Percentiles rank a stretch among this genome's conserved stretches.
Conservation (phyloP, 495 filamentous ascomycete species). For the Tricharina praecox region DNA sequence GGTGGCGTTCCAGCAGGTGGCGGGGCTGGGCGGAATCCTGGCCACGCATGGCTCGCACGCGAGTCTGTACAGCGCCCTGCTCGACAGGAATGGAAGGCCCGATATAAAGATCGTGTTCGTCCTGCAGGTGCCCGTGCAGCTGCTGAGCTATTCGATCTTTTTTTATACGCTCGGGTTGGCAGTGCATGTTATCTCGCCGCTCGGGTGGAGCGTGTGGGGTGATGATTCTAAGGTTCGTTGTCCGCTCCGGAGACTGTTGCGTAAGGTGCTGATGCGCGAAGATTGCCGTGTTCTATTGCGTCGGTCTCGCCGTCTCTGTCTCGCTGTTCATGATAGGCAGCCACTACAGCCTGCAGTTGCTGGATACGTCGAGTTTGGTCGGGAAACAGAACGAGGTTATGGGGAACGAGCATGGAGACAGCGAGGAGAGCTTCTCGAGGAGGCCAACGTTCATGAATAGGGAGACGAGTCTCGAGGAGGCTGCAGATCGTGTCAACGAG, state of each 20-base stretch:
- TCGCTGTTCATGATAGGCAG: not conserved
- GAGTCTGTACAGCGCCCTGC: not conserved
- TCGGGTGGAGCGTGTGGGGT: not conserved
- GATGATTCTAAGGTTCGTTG: not conserved
- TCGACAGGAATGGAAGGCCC: not conserved
- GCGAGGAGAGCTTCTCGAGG: not conserved
- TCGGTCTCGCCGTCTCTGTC: not conserved
- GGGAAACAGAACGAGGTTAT: not conserved
- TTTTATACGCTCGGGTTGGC: not conserved
- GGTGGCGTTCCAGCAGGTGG: constrained; percentile 4
- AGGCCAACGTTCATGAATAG: too few species aligned
- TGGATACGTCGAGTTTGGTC: not conserved
- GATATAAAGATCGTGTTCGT: not conserved
- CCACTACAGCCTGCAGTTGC: not conserved
- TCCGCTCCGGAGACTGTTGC: not conserved
- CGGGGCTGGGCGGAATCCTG: not conserved
- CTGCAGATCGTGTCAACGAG: too few species aligned
- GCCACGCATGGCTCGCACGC: not conserved
- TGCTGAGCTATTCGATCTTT: constrained; percentile 1
- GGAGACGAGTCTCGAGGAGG: too few species aligned
- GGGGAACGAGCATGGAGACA: not conserved
- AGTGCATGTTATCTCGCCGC: not conserved
- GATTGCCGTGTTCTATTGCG: not conserved
- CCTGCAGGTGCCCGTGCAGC: constrained; percentile 2
- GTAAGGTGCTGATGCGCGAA: not conserved